phyloP scores from a whole-genome alignment of 768 basidiomycete species.

The Lepiota venenata region DNA sequence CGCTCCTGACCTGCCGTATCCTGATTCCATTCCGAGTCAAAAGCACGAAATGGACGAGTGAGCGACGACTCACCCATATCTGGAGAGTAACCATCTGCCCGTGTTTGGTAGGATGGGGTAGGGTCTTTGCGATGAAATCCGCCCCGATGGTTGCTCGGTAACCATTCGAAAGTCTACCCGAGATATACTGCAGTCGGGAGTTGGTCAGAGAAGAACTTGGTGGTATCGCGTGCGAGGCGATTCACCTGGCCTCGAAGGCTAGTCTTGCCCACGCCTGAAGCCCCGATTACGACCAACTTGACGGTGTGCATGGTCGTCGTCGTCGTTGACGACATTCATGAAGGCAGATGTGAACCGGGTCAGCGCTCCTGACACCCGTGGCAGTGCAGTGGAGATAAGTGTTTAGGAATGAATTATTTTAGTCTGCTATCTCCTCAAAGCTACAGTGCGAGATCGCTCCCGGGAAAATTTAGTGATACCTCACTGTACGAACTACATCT shows the following conservation, averaged over 20 bases:
- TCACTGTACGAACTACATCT: too few species aligned
- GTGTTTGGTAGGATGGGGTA: constrained; percentile 55
- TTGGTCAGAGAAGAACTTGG: background rate
- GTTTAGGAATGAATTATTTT: background rate
- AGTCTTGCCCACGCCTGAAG: constrained; percentile 85
- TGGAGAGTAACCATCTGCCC: constrained; percentile 64
- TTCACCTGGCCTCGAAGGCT: constrained; percentile 71
- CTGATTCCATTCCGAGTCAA: constrained; percentile 28
- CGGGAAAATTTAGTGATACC: too few species aligned
- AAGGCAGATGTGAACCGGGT: background rate
- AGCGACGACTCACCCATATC: constrained; percentile 41
- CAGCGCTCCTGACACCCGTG: constrained; percentile 4
- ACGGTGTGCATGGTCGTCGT: constrained; percentile 56
- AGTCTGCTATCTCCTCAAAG: background rate
- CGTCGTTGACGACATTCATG: constrained; percentile 12
- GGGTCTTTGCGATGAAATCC: constrained; percentile 80
- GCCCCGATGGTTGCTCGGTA: constrained; percentile 87
- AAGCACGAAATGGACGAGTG: background rate
- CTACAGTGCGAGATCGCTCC: too few species aligned
- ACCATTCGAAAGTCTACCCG: constrained; percentile 67
- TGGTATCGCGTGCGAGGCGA: constrained; percentile 8
- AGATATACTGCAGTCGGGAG: constrained; percentile 54
- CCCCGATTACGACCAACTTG: constrained; percentile 80
- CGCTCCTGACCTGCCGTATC: constrained; percentile 89
- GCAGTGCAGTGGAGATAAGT: background rate